Evolutionary conservation across 2,329 filamentous ascomycete species (phyloP), one percentile per base, ranked within the genome.

Genomic region (Pyrenophora teres): DNA sequence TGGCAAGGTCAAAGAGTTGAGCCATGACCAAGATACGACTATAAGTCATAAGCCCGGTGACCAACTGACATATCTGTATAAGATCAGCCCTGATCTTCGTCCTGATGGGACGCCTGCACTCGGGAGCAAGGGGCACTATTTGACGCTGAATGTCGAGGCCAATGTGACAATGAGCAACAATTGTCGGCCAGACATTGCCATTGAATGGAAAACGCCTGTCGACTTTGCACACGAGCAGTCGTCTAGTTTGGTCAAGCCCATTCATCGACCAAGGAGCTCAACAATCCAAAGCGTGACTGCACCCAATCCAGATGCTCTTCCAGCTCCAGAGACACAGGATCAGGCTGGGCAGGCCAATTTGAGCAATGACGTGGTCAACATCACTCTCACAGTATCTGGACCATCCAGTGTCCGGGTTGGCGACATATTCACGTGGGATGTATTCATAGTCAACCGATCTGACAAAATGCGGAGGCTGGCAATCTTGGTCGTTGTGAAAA

Each of bases 391-490:
- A 35, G 87, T 94, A 66, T 83, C 82, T 5, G 85, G 83, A 0
- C 87, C 88, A 10, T 65, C 74, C 18, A 78, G 81, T 46, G 78
- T 90, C 19, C 79, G 78, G 50, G 81, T 85, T 0, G 87, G 87
- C 32, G 80, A 89, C 39, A 78, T 85, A 42, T 92, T 94, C 69
- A 77, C 78, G 35, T 90, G 90, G 86, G 82, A 81, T 30, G 81
- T 92, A 13, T 88, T 90, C 65, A 85, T 92, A 32, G 87, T 90
- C 58, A 94, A 93, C 71, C 84, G 87, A 41, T 84, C 83, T 40
- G 76, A 77, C 35, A 80, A 74, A 41, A 74, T 82, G 2, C 83
- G 89, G 43, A 89, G 90, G 65, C 80, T 94, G 32, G 87, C 88
- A 21, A 78, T 93, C 16, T 73, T 89, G 21, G 84, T 84, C 4